phyloP scores from a whole-genome alignment of 2,329 filamentous ascomycete genomes.

The Colletotrichum orbiculare region DNA sequence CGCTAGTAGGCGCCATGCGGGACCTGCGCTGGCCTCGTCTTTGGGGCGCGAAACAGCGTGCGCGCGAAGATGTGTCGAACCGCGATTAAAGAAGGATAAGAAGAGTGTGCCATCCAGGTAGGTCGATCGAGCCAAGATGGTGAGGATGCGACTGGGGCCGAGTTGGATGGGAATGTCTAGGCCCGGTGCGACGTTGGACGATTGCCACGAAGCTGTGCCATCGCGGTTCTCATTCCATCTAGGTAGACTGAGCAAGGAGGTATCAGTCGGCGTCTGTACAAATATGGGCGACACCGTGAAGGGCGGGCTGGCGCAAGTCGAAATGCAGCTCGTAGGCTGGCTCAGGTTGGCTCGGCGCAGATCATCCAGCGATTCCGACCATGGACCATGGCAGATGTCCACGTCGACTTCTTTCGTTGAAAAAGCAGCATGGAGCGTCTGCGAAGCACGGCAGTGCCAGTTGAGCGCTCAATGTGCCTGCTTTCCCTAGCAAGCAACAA shows the following conservation, averaged over 20 bases:
- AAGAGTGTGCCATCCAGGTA: constrained; percentile 29
- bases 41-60: neutral
- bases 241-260: constrained; percentile 1
- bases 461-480: neutral
- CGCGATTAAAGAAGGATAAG: no score
- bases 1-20: constrained; percentile 31
- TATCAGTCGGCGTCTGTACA: neutral
- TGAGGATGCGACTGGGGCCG: constrained; percentile 6
- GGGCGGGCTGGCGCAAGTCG: constrained; percentile 3
- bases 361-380: constrained; percentile 8
- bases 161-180: constrained; percentile 17
- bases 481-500: no score
- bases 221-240: constrained; percentile 25
- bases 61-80: neutral
- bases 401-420: no score
- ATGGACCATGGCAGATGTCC: no score
- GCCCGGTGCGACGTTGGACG: constrained; percentile 17
- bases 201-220: constrained; percentile 18
- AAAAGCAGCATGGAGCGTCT: neutral
- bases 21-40: constrained; percentile 32
- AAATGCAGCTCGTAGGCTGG: neutral
- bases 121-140: constrained; percentile 6
- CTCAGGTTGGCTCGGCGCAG: constrained; percentile 4
- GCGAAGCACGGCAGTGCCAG: constrained; percentile 22
- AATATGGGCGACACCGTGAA: neutral